Percentiles rank a stretch among this genome's conserved stretches.
Conservation (phyloP, 2,329 filamentous ascomycete species). For the Botryosphaeria dothidea region DNA sequence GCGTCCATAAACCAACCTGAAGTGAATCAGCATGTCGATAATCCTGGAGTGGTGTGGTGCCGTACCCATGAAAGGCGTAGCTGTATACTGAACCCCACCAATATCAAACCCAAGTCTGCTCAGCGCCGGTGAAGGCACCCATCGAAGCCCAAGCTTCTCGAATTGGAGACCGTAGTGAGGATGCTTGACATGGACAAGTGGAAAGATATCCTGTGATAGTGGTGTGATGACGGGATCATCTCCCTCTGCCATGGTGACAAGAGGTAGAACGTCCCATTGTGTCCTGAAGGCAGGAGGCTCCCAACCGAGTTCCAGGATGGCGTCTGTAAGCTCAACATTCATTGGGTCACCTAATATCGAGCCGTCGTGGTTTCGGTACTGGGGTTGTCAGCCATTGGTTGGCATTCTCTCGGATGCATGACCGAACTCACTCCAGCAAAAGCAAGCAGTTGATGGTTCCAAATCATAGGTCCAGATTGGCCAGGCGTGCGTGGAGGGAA, state of each 20-base stretch:
- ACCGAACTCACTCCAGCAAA: slow-evolving; percentile 26
- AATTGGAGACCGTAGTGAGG: slow-evolving; percentile 27
- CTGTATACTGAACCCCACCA: slow-evolving; percentile 30
- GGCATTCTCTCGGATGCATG: neutral
- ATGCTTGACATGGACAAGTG: slow-evolving; percentile 26
- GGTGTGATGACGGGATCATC: slow-evolving; percentile 27
- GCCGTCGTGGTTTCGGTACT: slow-evolving; percentile 25
- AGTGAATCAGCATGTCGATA: neutral
- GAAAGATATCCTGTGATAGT: slow-evolving; percentile 22
- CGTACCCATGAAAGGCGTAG: slow-evolving; percentile 27
- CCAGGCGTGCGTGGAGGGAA: slow-evolving; percentile 27
- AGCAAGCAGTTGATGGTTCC: slow-evolving; percentile 29
- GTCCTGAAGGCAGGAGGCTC: slow-evolving; percentile 25
- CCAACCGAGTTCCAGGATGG: slow-evolving; percentile 32
- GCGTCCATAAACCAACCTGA: slow-evolving; percentile 34
- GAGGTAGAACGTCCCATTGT: slow-evolving; percentile 30
- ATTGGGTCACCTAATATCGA: slow-evolving; percentile 29
- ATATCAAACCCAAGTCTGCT: slow-evolving; percentile 32
- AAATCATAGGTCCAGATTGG: slow-evolving; percentile 28
- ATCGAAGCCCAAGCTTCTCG: slow-evolving; percentile 28
- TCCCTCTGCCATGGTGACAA: slow-evolving; percentile 31
- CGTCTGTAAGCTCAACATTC: slow-evolving; percentile 27
- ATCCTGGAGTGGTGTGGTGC: too few species aligned
- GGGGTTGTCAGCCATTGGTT: neutral
- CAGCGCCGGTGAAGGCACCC: slow-evolving; percentile 29